A percentile compares a stretch with the other conserved stretches of the same genome.
Evolutionary conservation across 306 rosid genomes (phyloP).

Genomic region (Dryas octopetala): DNA sequence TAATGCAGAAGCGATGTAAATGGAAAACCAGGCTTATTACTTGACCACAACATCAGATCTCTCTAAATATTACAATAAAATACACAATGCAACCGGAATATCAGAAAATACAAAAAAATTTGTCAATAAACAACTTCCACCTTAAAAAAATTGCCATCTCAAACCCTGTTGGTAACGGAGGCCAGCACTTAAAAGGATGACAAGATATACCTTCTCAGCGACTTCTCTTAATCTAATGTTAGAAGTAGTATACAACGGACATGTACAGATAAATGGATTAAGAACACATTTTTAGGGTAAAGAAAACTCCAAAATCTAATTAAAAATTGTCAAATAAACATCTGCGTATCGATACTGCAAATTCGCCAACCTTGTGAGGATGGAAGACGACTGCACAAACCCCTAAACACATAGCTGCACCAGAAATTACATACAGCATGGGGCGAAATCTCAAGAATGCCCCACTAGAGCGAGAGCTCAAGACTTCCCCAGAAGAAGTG

Average conservation of each 20-base stretch:
- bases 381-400: constrained; percentile 74
- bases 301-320: neutral
- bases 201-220: neutral
- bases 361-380: constrained; percentile 66
- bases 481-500: constrained; percentile 31
- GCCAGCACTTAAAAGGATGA: neutral
- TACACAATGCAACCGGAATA: neutral
- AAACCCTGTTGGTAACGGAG: neutral
- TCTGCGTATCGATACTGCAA: constrained; percentile 77
- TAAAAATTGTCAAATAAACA: constrained; percentile 56
- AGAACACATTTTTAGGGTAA: neutral
- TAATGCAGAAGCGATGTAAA: too few relatives aligned
- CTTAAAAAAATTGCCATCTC: neutral
- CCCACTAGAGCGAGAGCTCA: constrained; percentile 43
- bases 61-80: neutral
- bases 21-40: neutral
- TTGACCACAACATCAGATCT: neutral
- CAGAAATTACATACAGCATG: constrained; percentile 47
- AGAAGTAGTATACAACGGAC: constrained; percentile 9
- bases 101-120: neutral
- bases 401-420: constrained; percentile 67
- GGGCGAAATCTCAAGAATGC: constrained; percentile 52
- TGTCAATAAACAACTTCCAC: neutral
- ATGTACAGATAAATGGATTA: constrained; percentile 1
- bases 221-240: constrained; percentile 15